These are phyloP conservation scores for Daldinia vernicosa DNA, from an alignment of 495 filamentous ascomycete species.

Conservation along the genomic window DNA sequence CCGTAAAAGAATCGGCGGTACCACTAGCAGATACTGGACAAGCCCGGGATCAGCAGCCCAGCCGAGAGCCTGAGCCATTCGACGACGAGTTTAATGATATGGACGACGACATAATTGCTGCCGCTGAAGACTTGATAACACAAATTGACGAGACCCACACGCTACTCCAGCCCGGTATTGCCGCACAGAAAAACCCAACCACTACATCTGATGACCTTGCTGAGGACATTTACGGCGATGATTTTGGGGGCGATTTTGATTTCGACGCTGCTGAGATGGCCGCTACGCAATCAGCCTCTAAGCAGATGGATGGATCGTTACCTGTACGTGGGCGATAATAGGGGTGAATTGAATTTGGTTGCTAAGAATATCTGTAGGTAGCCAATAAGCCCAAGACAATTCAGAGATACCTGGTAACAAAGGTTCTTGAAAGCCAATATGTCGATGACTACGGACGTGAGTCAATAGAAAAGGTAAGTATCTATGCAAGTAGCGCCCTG, in stretches of 20 bases:
- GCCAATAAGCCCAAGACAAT: constrained; percentile 71
- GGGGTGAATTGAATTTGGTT: constrained; percentile 39
- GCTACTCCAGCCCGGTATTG: constrained; percentile 10
- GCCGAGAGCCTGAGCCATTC: constrained; percentile 36
- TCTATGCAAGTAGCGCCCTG: neutral
- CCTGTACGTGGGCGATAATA: constrained; percentile 61
- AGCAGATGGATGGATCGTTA: constrained; percentile 30
- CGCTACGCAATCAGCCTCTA: constrained; percentile 58
- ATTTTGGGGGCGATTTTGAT: constrained; percentile 76
- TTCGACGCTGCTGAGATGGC: constrained; percentile 69
- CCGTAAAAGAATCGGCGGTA: neutral
- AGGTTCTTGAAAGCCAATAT: constrained; percentile 73
- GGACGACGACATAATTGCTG: constrained; percentile 69
- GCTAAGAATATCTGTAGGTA: constrained; percentile 60
- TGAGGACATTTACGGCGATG: constrained; percentile 62
- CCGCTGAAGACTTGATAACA: constrained; percentile 65
- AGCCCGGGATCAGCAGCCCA: constrained; percentile 4
- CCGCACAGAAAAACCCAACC: constrained; percentile 7
- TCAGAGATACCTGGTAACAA: constrained; percentile 81
- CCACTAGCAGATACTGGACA: constrained; percentile 24
- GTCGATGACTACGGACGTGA: constrained; percentile 65
- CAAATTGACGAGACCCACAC: constrained; percentile 51
- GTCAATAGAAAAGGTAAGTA: constrained; percentile 74
- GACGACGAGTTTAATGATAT: constrained; percentile 68
- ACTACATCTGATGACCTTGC: constrained; percentile 22